phyloP scores from a whole-genome alignment of 2,329 filamentous ascomycete species.

The Claviceps cyperi region DNA sequence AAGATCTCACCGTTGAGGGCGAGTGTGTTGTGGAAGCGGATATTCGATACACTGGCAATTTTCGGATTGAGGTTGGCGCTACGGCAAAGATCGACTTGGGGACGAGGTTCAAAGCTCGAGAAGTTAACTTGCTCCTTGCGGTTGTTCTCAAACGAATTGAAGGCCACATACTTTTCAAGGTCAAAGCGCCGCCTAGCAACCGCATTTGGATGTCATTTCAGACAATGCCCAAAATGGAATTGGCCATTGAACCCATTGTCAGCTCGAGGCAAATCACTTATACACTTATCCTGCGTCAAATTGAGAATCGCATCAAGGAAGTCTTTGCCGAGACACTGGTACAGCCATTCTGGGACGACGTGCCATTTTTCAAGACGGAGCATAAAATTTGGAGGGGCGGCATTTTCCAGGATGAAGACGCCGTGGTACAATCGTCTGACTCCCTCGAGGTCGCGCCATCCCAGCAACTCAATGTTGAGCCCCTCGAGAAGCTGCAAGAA shows the following conservation, averaged over 20 bases:
- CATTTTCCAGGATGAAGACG: conserved; percentile 51
- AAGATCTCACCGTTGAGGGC: conserved; percentile 81
- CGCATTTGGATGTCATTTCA: conserved; percentile 93
- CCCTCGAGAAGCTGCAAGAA: conserved; percentile 34
- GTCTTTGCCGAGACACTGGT: conserved; percentile 87
- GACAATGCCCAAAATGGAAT: conserved; percentile 82
- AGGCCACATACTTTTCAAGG: conserved; percentile 69
- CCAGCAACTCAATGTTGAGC: conserved; percentile 33
- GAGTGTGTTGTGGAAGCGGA: conserved; percentile 81
- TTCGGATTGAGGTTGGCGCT: conserved; percentile 80
- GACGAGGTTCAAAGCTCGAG: conserved; percentile 71
- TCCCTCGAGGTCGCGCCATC: conserved; percentile 11
- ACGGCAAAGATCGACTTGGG: conserved; percentile 86
- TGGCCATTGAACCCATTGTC: conserved; percentile 90
- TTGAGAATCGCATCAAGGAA: conserved; percentile 89
- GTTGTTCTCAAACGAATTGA: conserved; percentile 74
- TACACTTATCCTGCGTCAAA: conserved; percentile 77
- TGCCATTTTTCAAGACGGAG: conserved; percentile 75
- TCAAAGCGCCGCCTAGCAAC: conserved; percentile 93
- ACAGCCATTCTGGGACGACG: conserved; percentile 88
- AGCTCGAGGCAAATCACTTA: conserved; percentile 94
- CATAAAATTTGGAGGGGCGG: conserved; percentile 71
- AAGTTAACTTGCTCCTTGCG: conserved; percentile 79
- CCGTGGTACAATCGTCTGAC: conserved; percentile 21
- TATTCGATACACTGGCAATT: conserved; percentile 76